Evolutionary conservation across 2,329 filamentous ascomycete genomes (phyloP).

Genomic region (Verticillium nonalfalfae): DNA sequence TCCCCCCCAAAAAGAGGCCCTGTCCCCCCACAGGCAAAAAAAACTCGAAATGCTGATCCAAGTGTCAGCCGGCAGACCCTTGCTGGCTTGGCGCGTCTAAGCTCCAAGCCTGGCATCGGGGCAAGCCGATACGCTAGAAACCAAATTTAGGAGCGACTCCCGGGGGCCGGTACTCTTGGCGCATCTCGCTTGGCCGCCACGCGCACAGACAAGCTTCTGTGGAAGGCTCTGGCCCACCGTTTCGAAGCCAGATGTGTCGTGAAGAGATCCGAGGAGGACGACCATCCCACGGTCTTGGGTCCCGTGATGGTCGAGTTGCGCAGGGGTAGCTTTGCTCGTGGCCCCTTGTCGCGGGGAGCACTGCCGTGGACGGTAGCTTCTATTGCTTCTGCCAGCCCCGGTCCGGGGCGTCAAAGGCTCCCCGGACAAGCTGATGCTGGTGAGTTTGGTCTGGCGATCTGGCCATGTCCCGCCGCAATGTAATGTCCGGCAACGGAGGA

Average conservation of each 20-base stretch:
- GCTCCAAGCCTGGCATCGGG: neutral
- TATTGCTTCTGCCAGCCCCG: neutral
- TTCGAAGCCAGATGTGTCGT: neutral
- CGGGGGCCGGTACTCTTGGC: neutral
- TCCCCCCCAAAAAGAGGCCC: neutral
- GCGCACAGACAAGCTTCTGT: conserved; percentile 1
- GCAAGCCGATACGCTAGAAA: conserved; percentile 2
- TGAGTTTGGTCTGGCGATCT: neutral
- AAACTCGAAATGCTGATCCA: neutral
- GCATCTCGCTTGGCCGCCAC: neutral
- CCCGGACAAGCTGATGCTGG: neutral
- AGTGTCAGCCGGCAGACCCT: neutral
- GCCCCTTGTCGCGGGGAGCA: neutral
- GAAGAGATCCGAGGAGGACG: neutral
- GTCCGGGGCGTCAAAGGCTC: neutral
- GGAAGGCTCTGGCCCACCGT: neutral
- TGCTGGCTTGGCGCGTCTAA: neutral
- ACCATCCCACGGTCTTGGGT: neutral
- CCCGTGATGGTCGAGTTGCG: neutral
- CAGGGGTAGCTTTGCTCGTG: neutral
- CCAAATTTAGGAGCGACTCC: conserved; percentile 1
- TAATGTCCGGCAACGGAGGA: neutral
- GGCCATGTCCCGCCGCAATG: neutral
- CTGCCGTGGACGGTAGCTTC: neutral
- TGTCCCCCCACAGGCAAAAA: neutral